A percentile compares a stretch with the other conserved stretches of the same genome.
These are phyloP conservation scores for Chaetomidium leptoderma DNA, from an alignment of 495 filamentous ascomycete genomes.

Conservation along the genomic window DNA sequence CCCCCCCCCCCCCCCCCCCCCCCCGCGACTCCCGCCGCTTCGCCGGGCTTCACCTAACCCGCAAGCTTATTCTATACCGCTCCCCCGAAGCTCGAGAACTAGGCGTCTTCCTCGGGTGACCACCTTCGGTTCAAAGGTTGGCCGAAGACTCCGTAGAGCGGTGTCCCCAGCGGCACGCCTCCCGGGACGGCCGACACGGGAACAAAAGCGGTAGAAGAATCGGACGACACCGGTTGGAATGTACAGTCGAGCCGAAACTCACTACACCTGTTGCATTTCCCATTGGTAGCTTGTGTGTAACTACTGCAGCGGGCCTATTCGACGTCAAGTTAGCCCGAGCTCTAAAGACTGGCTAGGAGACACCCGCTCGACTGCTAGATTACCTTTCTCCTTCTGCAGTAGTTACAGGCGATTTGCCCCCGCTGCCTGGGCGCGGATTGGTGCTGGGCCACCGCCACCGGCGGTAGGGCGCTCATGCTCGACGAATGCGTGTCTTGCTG, in stretches of 20 bases:
- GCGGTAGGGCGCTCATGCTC: constrained; percentile 19
- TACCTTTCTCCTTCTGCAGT: constrained; percentile 51
- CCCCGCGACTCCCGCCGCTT: too few relatives aligned
- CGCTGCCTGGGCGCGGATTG: constrained; percentile 46
- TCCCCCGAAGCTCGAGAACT: too few relatives aligned
- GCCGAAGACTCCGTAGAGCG: constrained; percentile 48
- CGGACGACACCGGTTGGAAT: constrained; percentile 48
- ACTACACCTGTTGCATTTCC: constrained; percentile 49
- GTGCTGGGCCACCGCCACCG: constrained; percentile 27
- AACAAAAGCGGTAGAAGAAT: constrained; percentile 46
- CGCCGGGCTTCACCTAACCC: too few relatives aligned
- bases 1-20: too few relatives aligned
- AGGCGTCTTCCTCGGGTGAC: too few relatives aligned
- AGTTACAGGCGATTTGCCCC: constrained; percentile 50
- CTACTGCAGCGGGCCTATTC: constrained; percentile 49
- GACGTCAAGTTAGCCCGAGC: constrained; percentile 12
- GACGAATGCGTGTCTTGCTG: too few relatives aligned
- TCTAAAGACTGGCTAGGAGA: too few relatives aligned
- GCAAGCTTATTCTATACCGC: too few relatives aligned
- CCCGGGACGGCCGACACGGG: constrained; percentile 46
- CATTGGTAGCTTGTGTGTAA: constrained; percentile 46
- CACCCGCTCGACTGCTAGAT: not conserved
- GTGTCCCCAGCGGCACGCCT: constrained; percentile 47
- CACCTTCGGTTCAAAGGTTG: too few relatives aligned
- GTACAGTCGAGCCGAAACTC: constrained; percentile 50